Base-by-base conservation (phyloP, 2,329 filamentous ascomycete genomes). In the Penicillium fuscoglaucum region DNA sequence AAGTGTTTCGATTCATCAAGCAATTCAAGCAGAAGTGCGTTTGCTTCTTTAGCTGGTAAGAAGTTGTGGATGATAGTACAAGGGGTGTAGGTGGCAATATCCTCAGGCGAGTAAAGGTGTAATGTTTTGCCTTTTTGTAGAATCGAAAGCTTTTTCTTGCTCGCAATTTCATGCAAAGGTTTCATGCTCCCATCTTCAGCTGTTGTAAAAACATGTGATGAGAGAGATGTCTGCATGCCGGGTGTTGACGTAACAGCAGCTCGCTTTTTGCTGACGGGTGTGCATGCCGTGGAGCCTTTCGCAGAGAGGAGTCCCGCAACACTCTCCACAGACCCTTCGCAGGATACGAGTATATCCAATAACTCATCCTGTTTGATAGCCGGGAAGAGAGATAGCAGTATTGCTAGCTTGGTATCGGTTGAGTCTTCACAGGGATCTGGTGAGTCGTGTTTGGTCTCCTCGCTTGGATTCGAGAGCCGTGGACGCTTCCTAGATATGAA, bases 31-130 rank as follows among this genome's bases (percentile, higher is more conserved):
- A 98, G 79, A 13, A 99, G 80, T 0, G 82, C 80, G 63, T 91
- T 88, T 40, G 95, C 93, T 58, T 90, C 82, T 2, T 87, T 80
- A 0, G 81, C 31, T 0, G 91, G 87, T 0, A 99, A 80, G 66
- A 98, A 97, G 69, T 96, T 95, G 75, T 96, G 92, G 55, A 97
- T 87, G 64, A 98, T 90, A 12, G 90, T 93, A 76, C 93, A 97
- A 1, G 95, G 92, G 0, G 93, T 96, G 70, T 96, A 84, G 26
- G 84, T 82, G 49, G 90, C 89, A 46, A 98, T 85, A 66, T 96
- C 92, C 40, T 86, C 80, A 0, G 93, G 90, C 43, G 90, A 86
- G 74, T 90, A 98, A 0, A 98, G 80, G 70, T 93, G 90, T 2
- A 98, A 76, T 0, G 93, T 97, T 66, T 86, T 85, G 13, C 93